Evolutionary conservation across 495 filamentous ascomycete genomes (phyloP).

Genomic region (Staphylotrichum tortipilum): DNA sequence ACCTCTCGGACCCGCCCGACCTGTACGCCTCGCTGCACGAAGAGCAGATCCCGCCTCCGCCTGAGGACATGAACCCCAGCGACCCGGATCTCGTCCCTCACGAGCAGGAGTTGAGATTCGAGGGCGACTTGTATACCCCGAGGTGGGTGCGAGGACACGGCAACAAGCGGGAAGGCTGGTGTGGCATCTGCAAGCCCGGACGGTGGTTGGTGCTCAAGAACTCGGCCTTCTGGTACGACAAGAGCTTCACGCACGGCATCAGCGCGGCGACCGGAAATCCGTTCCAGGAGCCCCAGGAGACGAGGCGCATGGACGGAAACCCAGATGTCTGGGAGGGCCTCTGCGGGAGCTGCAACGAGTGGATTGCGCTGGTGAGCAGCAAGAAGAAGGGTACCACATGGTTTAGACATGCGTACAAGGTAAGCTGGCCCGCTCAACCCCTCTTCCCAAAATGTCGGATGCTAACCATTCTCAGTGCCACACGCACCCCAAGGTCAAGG

Average conservation of each 20-base stretch:
- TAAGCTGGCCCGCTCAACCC: slow-evolving; percentile 26
- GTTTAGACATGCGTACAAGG: slow-evolving; percentile 80
- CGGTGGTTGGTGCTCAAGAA: slow-evolving; percentile 78
- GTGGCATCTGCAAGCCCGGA: slow-evolving; percentile 73
- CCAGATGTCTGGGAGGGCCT: slow-evolving; percentile 74
- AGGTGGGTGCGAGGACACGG: slow-evolving; percentile 70
- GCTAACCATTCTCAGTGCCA: no score
- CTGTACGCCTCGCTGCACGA: slow-evolving; percentile 62
- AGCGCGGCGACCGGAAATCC: slow-evolving; percentile 65
- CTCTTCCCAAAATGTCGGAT: no score
- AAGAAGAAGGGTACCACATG: slow-evolving; percentile 83
- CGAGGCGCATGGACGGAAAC: slow-evolving; percentile 66
- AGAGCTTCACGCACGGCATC: slow-evolving; percentile 73
- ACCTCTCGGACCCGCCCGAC: slow-evolving; percentile 61
- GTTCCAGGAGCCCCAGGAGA: slow-evolving; percentile 64
- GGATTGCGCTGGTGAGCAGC: slow-evolving; percentile 69
- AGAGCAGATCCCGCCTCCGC: slow-evolving; percentile 57
- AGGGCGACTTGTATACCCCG: slow-evolving; percentile 70
- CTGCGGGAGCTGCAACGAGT: slow-evolving; percentile 68
- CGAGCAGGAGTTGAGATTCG: slow-evolving; percentile 69
- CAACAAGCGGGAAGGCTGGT: slow-evolving; percentile 79
- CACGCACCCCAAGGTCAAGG: slow-evolving; percentile 64
- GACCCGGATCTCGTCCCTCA: slow-evolving; percentile 62
- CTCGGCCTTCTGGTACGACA: slow-evolving; percentile 81
- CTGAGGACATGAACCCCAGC: slow-evolving; percentile 65